phyloP scores from a whole-genome alignment of 2,329 filamentous ascomycete species.

The Xylariales sp. region DNA sequence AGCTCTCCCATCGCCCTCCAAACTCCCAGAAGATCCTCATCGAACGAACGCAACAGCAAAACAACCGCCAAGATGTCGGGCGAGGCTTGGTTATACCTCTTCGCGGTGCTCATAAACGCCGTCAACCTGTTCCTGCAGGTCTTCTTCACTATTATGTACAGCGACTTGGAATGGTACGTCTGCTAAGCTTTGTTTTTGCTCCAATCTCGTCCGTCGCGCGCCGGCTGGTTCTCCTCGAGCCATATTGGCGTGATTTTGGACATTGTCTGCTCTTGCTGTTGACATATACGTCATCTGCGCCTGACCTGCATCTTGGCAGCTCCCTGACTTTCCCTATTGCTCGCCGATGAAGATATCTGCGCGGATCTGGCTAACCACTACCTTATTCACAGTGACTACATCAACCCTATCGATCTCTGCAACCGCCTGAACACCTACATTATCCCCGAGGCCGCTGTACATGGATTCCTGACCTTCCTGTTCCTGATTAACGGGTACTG shows the following conservation, averaged over 20 bases:
- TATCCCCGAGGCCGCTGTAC: conserved; percentile 94
- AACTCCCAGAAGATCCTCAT: no score
- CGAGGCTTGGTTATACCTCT: conserved; percentile 96
- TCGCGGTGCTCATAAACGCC: conserved; percentile 98
- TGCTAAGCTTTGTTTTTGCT: conserved; percentile 9
- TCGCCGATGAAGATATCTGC: background rate
- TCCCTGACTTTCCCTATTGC: background rate
- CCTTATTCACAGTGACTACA: conserved; percentile 77
- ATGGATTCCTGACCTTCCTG: conserved; percentile 90
- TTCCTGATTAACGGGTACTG: conserved; percentile 99
- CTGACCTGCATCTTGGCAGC: no score
- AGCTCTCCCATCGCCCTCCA: background rate
- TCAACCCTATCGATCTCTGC: conserved; percentile 99
- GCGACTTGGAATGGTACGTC: conserved; percentile 94
- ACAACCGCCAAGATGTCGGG: conserved; percentile 68
- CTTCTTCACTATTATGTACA: conserved; percentile 99
- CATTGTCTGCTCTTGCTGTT: no score
- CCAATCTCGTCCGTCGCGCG: background rate
- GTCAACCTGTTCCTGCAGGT: conserved; percentile 99
- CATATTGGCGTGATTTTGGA: no score
- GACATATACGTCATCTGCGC: no score
- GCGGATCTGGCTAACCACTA: background rate
- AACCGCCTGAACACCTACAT: conserved; percentile 99
- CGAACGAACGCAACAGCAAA: no score
- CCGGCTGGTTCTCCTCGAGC: background rate